Evolutionary conservation across 805 yeast genomes (phyloP).

Genomic region (Candida lessepsii): DNA sequence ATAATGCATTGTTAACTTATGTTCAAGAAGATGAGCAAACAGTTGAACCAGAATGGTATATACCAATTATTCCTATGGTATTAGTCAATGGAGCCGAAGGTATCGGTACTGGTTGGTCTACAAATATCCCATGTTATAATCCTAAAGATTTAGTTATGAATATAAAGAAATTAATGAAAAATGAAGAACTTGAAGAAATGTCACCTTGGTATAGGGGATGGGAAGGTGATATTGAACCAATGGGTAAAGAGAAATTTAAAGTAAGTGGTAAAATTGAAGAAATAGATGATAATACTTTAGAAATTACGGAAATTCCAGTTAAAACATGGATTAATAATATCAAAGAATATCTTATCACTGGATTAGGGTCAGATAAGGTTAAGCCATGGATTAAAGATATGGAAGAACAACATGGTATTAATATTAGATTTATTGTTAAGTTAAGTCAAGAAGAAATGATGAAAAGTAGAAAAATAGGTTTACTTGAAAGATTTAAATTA

Average conservation of each 20-base stretch:
- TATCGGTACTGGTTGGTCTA: constrained; percentile 99
- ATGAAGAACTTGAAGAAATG: constrained; percentile 70
- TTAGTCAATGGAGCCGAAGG: constrained; percentile 96
- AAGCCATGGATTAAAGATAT: constrained; percentile 89
- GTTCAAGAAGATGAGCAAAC: constrained; percentile 90
- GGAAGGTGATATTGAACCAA: constrained; percentile 75
- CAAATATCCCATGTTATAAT: constrained; percentile 85
- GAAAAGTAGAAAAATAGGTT: constrained; percentile 70
- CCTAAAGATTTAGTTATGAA: constrained; percentile 81
- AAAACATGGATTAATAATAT: constrained; percentile 89
- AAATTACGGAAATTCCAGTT: constrained; percentile 90
- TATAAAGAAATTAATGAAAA: constrained; percentile 68
- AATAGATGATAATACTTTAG: constrained; percentile 74
- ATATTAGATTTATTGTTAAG: constrained; percentile 75
- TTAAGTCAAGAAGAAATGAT: constrained; percentile 79
- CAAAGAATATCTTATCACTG: constrained; percentile 78
- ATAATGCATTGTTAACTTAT: constrained; percentile 74
- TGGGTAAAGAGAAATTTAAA: constrained; percentile 65
- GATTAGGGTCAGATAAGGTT: constrained; percentile 73
- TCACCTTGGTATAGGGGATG: constrained; percentile 95
- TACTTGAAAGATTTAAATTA: constrained; percentile 81
- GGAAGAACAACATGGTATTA: constrained; percentile 88
- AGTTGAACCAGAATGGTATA: constrained; percentile 94
- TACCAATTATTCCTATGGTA: constrained; percentile 93
- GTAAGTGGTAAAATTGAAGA: constrained; percentile 81